These are phyloP conservation scores for Astrothelium macrocarpum DNA, from an alignment of 495 filamentous ascomycete genomes.

Conservation along the genomic window DNA sequence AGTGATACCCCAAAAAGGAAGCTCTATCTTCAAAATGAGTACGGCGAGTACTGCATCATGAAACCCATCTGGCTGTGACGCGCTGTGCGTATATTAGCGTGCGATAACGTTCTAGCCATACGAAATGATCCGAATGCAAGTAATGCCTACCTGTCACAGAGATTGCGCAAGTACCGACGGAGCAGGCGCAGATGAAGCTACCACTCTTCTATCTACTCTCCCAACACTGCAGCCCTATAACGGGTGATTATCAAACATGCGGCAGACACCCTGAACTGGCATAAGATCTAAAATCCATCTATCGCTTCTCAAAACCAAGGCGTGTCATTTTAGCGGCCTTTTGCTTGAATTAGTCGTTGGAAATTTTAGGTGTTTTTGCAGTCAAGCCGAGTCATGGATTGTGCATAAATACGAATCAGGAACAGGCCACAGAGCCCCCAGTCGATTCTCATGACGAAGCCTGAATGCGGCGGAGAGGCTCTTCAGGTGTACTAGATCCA, in stretches of 20 bases:
- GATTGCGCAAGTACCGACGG: background rate
- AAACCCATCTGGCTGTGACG: background rate
- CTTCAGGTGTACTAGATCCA: background rate
- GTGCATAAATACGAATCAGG: too few relatives aligned
- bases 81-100: background rate
- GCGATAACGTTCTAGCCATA: background rate
- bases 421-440: too few relatives aligned
- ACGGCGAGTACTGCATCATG: background rate
- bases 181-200: background rate
- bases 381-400: too few relatives aligned
- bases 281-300: too few relatives aligned
- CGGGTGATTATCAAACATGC: background rate
- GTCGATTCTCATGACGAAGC: too few relatives aligned
- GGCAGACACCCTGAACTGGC: too few relatives aligned
- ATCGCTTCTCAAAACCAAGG: too few relatives aligned
- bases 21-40: background rate
- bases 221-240: background rate
- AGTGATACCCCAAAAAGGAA: background rate
- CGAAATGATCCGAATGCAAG: too few relatives aligned
- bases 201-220: too few relatives aligned
- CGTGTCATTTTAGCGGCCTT: background rate
- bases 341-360: too few relatives aligned
- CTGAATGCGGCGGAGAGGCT: background rate
- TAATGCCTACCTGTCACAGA: too few relatives aligned
- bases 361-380: too few relatives aligned